Evolutionary conservation across 2,329 filamentous ascomycete species (phyloP), one percentile per base, ranked within the genome.

Genomic region (Exophiala xenobiotica): DNA sequence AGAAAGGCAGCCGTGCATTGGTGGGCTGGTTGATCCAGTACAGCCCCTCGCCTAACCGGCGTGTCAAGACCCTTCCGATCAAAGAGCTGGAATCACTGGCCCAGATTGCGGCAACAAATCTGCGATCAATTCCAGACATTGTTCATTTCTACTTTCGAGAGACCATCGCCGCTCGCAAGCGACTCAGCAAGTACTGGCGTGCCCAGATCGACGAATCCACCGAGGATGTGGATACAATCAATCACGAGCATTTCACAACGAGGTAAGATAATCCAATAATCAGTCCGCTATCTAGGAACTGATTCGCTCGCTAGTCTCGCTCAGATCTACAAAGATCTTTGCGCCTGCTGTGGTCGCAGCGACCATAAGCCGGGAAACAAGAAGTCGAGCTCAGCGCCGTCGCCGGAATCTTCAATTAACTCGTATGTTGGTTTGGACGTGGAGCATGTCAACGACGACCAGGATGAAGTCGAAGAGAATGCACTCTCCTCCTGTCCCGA

Each of bases 161-260:
- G 35, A 62, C 59, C 5, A 66, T 65, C 33, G 51, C 55, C 19
- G 61, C 61, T n/a, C 55, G 64, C 9, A 60, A 46, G 16, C 56
- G 56, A 27, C 58, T 66, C 22, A 66, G 61, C 58, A 64, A 62
- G 16, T 58, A 62, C 47, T 66, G 64, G 31, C 58, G 60, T 18
- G 42, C 51, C 16, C 42, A 53, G 33, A 39, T 47, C 26, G 58
- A 55, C 24, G 46, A 51, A 11, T 51, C 48, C 16, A 31, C 40
- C 16, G 51, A 53, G 11, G 59, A 61, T 23, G 46, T 46, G n/a
- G 57, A 59, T 18, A 65, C 63, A 6, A 45, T 59, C 44, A 60
- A 64, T 38, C 64, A 66, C 48, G 64, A 66, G 46, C 61, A 61
- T 51, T 66, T 66, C 48, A 66, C 62, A 4, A 51, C 48, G n/a